Conservation (phyloP, 2,329 filamentous ascomycete genomes). For the Aspergillus chevalieri region DNA sequence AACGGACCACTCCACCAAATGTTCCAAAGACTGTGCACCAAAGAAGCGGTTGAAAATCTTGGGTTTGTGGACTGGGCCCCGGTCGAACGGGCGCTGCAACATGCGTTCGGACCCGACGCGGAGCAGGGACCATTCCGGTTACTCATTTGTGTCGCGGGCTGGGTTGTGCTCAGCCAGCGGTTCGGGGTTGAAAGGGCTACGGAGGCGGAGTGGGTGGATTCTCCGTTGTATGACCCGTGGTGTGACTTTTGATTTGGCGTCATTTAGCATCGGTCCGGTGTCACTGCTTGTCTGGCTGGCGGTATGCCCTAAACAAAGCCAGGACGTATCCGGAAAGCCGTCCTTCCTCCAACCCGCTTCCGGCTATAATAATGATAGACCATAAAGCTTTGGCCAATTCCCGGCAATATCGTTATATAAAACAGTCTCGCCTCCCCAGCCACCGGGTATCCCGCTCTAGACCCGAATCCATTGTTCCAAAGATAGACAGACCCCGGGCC, state of each 20-base stretch:
- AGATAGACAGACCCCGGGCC: too few relatives aligned
- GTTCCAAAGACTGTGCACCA: slow-evolving; percentile 26
- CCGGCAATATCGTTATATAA: too few relatives aligned
- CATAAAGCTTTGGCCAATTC: too few relatives aligned
- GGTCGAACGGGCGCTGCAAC: slow-evolving; percentile 29
- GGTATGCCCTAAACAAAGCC: too few relatives aligned
- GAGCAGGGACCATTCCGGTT: slow-evolving; percentile 32
- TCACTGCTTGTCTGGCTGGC: too few relatives aligned
- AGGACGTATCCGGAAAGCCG: too few relatives aligned
- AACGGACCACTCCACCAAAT: slow-evolving; percentile 40
- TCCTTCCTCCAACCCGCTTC: too few relatives aligned
- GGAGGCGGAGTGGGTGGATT: neutral
- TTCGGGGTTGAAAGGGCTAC: slow-evolving; percentile 39
- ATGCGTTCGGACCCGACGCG: slow-evolving; percentile 33
- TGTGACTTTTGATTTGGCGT: neutral
- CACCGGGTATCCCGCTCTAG: too few relatives aligned
- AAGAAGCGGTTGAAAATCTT: slow-evolving; percentile 32
- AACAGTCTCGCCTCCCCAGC: too few relatives aligned
- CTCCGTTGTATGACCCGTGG: neutral
- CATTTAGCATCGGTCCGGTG: too few relatives aligned
- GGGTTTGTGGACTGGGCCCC: slow-evolving; percentile 39
- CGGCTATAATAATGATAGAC: too few relatives aligned
- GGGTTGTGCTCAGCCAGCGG: slow-evolving; percentile 40
- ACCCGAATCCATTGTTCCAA: too few relatives aligned
- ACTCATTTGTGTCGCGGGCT: slow-evolving; percentile 36